Evolutionary conservation across 2,329 filamentous ascomycete species (phyloP).

Genomic region (Phaeosphaeria sp.): DNA sequence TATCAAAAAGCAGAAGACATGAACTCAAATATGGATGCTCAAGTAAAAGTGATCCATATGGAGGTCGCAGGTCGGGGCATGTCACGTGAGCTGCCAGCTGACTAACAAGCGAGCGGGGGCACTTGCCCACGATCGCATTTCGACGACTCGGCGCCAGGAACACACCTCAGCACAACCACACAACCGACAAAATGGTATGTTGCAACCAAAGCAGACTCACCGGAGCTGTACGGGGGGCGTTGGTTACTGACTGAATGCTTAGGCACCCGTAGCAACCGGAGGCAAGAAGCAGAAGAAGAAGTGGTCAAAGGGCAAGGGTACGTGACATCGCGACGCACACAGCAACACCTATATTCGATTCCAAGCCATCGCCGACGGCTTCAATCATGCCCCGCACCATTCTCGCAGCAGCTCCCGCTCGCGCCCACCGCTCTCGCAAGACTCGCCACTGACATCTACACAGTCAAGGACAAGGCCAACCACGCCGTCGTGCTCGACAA

Average conservation of each 20-base stretch:
- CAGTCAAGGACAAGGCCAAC: slow-evolving; percentile 99
- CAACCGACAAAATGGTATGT: slow-evolving; percentile 54
- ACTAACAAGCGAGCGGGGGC: slow-evolving; percentile 1
- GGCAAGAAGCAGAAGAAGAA: slow-evolving; percentile 86
- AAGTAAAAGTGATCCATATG: background rate
- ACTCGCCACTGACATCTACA: slow-evolving; percentile 44
- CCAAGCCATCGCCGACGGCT: slow-evolving; percentile 4
- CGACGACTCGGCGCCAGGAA: slow-evolving; percentile 22
- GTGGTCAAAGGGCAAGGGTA: slow-evolving; percentile 72
- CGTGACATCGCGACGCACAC: slow-evolving; percentile 40
- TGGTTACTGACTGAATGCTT: slow-evolving; percentile 11
- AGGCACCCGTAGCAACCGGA: slow-evolving; percentile 65
- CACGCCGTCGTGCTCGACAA: slow-evolving; percentile 99
- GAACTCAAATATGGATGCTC: background rate
- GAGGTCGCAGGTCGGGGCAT: too few relatives aligned
- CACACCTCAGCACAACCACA: slow-evolving; percentile 42
- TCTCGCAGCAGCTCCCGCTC: slow-evolving; percentile 6
- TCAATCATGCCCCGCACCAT: background rate
- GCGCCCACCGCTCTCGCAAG: slow-evolving; percentile 9
- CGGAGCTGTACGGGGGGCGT: background rate
- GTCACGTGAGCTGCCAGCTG: slow-evolving; percentile 18
- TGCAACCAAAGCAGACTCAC: background rate
- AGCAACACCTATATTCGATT: slow-evolving; percentile 11
- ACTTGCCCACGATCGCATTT: slow-evolving; percentile 20
- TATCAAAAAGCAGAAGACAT: too few relatives aligned